Base-by-base conservation (phyloP, 2,329 filamentous ascomycete species). In the Nectriaceae sp. region DNA sequence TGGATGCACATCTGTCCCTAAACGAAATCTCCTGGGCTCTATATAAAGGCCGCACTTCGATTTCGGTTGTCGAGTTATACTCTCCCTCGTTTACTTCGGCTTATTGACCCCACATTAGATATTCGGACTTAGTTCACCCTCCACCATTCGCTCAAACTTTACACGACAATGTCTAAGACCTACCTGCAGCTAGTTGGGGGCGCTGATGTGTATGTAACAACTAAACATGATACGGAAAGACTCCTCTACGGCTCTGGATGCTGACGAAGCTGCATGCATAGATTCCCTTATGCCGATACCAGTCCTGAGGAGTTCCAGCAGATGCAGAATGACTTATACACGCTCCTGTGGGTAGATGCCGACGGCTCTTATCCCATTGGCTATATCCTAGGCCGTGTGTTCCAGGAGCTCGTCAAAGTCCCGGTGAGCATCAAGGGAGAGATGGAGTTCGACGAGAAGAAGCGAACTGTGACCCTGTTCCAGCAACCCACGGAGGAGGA, bases 271-370 rank as follows among this genome's bases (percentile, higher is more conserved):
- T n/a, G n/a, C 22, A 15, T 36, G 42, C 4, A 21, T 61, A 93
- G 89, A 62, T 96, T 96, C 63, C 91, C 91, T 1, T 90, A 95
- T 70, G 77, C 80, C 47, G 77, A 86, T 46, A 75, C 85, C 46
- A 74, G 85, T 55, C 78, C 82, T 10, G 66, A 78, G 49, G 73
- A 74, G 42, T 83, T 87, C 67, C 71, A 77, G 38, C 68, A 73
- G 37, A 70, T 80, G 52, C 70, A 82, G 49, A 79, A 84, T 61
- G 76, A 75, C 21, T 78, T 96, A 54, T 89, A 85, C 64, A 84
- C 89, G 15, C 72, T 87, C 11, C 71, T 84, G 10, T 85, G 82
- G 73, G 72, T 83, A 50, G 79, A 86, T 49, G 77, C 76, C 13
- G 70, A 87, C 5, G 88, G 87, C 16, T 80, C 77, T 1, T 79